Evolutionary conservation across 306 rosid genomes (phyloP), one percentile per base, ranked within the genome.

Genomic region (Vachellia collinsii): DNA sequence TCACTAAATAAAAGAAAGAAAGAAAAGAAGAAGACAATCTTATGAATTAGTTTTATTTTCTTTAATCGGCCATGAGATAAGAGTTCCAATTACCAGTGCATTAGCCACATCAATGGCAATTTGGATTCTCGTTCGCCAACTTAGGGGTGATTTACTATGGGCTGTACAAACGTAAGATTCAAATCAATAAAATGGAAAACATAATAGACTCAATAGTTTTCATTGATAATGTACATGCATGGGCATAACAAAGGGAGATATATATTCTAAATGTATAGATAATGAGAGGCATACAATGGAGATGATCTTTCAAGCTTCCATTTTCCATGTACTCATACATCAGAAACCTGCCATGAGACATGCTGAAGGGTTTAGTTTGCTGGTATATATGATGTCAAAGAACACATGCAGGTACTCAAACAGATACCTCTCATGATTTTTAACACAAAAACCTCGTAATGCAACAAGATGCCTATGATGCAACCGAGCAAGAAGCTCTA

Each of bases 301-400:
- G 97, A 92, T 93, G 98, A 85, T 96, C 99, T 86, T 93, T 90
- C 89, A 96, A 86, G 97, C 98, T 96, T 78, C 99, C 99, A 77
- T 93, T 95, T 79, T 88, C 97, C 99, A 96, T 93, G 89, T 90
- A 86, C 88, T 96, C 99, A 25, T 93, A 96, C 86, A 96, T 74
- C 63, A 96, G 91, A 90, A 93, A 93, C 96, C 99, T 96, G 92
- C 81, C 85, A 87, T 74, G 74, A 83, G 74, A 84, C 44, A 80
- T 37, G 66, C 70, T 80, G 37, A 84, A 75, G 68, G 53, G 84
- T 81, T 76, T 62, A 70, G 81, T 79, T 82, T 36, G 38, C 76
- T 22, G 42, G 72, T 65, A 79, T 65, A 79, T 39, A 82, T 4
- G 29, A 82, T 37, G 56, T 62, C 80, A 79, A 86, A 64, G 67